These are phyloP conservation scores for Detonula confervacea DNA, from an alignment of 352 stramenopile species.

Conservation along the genomic window DNA sequence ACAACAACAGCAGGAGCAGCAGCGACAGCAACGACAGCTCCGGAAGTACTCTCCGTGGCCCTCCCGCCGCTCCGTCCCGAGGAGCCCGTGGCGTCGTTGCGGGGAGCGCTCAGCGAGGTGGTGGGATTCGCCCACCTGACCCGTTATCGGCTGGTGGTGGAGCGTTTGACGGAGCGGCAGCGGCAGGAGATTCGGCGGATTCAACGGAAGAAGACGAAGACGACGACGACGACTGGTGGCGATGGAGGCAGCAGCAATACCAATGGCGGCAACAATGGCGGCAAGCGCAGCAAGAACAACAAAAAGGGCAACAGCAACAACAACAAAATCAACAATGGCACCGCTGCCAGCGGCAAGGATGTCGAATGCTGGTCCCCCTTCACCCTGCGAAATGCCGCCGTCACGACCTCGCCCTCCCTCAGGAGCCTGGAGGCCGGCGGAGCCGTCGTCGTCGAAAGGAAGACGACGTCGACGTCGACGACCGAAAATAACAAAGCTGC, in stretches of 20 bases:
- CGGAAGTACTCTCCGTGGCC: conserved; percentile 30
- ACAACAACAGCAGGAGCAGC: background rate
- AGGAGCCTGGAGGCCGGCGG: conserved; percentile 51
- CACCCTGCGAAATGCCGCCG: conserved; percentile 60
- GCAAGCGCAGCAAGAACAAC: conserved; percentile 1
- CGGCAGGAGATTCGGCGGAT: background rate
- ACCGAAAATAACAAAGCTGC: background rate
- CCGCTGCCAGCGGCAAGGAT: too few species aligned
- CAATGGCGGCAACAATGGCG: conserved; percentile 6
- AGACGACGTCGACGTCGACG: too few species aligned
- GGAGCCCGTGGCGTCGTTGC: conserved; percentile 73
- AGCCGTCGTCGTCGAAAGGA: background rate
- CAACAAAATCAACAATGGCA: too few species aligned
- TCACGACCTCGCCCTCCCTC: conserved; percentile 54
- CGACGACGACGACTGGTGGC: background rate
- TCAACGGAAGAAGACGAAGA: background rate
- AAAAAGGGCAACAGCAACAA: background rate
- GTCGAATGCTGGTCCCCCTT: conserved; percentile 58
- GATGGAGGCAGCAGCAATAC: background rate
- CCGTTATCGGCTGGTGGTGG: conserved; percentile 75
- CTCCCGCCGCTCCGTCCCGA: conserved; percentile 75
- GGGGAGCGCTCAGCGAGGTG: conserved; percentile 69
- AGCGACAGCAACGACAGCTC: conserved; percentile 2
- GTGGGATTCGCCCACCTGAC: conserved; percentile 77
- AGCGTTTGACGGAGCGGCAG: conserved; percentile 4